A percentile compares a stretch with the other conserved stretches of the same genome.
Conservation (phyloP, 495 filamentous ascomycete species). For the Hypoxylon lienhwacheense region DNA sequence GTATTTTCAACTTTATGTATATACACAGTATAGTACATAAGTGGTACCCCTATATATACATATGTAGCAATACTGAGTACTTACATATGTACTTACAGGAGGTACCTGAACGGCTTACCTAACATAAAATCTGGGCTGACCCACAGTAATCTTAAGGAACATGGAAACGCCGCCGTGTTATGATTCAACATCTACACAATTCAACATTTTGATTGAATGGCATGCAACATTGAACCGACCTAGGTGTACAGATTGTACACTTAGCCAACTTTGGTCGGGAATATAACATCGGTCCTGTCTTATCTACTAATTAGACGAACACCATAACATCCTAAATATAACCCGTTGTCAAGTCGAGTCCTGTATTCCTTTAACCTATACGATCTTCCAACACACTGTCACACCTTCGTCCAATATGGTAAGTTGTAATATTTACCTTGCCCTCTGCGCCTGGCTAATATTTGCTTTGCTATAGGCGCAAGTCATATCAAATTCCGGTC, state of each 20-base stretch:
- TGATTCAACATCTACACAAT: no score
- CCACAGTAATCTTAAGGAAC: neutral
- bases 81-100: neutral
- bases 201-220: constrained; percentile 2
- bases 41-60: no score
- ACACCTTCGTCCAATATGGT: constrained; percentile 30
- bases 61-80: neutral
- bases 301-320: constrained; percentile 18
- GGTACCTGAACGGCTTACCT: neutral
- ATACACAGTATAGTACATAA: no score
- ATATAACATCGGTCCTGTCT: constrained; percentile 29
- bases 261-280: constrained; percentile 13
- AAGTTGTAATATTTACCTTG: constrained; percentile 4
- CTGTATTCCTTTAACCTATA: neutral
- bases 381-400: neutral
- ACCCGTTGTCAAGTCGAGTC: neutral
- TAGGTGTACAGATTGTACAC: constrained; percentile 19
- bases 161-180: no score
- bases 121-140: constrained; percentile 31
- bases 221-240: constrained; percentile 19
- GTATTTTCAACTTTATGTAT: no score
- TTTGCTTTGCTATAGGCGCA: constrained; percentile 55
- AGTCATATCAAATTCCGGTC: constrained; percentile 85
- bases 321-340: neutral
- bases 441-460: constrained; percentile 20